Conservation (phyloP, 2,329 filamentous ascomycete species). For the Trichophyton rubrum region DNA sequence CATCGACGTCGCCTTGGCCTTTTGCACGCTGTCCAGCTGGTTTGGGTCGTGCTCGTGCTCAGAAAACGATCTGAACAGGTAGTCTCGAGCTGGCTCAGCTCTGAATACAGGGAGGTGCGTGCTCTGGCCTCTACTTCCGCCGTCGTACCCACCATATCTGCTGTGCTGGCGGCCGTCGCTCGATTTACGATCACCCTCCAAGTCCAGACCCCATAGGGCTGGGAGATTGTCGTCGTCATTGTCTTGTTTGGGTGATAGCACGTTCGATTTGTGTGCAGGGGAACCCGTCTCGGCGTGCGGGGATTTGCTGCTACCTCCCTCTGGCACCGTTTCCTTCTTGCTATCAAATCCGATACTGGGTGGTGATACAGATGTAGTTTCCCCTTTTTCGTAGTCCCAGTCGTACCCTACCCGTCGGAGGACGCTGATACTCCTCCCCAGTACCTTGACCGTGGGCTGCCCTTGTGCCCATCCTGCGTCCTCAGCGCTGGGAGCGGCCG, state of each 20-base stretch:
- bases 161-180: conserved; percentile 17
- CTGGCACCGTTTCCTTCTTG: background rate
- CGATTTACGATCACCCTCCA: conserved; percentile 41
- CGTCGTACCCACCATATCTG: background rate
- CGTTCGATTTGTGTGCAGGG: background rate
- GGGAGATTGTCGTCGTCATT: conserved; percentile 21
- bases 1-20: conserved; percentile 41
- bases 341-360: background rate
- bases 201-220: conserved; percentile 47
- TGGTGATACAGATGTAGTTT: conserved; percentile 4
- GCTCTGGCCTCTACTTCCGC: background rate
- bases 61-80: conserved; percentile 40
- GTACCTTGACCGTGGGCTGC: conserved; percentile 58
- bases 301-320: conserved; percentile 8
- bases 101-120: conserved; percentile 58
- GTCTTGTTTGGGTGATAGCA: conserved; percentile 9
- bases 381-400: conserved; percentile 30
- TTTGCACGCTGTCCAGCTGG: conserved; percentile 24
- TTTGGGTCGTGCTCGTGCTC: conserved; percentile 3
- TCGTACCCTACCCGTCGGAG: conserved; percentile 67
- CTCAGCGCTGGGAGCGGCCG: conserved; percentile 46
- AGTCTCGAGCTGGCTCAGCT: conserved; percentile 54
- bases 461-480: conserved; percentile 62
- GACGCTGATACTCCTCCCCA: conserved; percentile 62
- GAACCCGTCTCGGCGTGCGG: conserved; percentile 5